Conservation (phyloP, 371 early-diverging fungal species). For the Choanephora cucurbitarum region DNA sequence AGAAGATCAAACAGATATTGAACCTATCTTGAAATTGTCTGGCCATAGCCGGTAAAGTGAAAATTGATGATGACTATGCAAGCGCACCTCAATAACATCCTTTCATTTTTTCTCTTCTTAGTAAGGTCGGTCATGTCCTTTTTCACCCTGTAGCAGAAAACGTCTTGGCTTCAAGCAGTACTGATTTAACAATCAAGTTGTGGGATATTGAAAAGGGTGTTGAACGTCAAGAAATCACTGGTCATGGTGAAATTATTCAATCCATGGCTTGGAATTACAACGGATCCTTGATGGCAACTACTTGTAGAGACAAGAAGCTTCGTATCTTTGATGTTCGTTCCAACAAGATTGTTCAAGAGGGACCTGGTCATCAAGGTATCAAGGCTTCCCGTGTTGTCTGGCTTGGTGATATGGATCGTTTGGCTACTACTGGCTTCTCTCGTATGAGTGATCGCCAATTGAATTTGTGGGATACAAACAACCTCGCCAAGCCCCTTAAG, state of each 20-base stretch:
- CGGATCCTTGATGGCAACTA: conserved; percentile 86
- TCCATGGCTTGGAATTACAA: conserved; percentile 89
- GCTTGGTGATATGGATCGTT: conserved; percentile 82
- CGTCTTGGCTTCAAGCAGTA: conserved; percentile 87
- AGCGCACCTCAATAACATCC: neutral
- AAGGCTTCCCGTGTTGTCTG: conserved; percentile 95
- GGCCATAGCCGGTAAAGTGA: conserved; percentile 65
- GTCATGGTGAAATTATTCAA: conserved; percentile 92
- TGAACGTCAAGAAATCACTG: conserved; percentile 86
- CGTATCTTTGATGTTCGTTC: conserved; percentile 92
- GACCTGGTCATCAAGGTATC: conserved; percentile 89
- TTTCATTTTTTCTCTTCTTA: conserved; percentile 17
- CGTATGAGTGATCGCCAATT: conserved; percentile 92
- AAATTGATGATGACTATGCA: too few relatives aligned
- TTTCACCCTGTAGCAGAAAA: conserved; percentile 97
- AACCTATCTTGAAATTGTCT: conserved; percentile 62
- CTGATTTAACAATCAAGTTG: conserved; percentile 92
- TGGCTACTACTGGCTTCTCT: conserved; percentile 95
- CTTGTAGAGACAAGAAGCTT: conserved; percentile 95
- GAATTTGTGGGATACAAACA: conserved; percentile 82
- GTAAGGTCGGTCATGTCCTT: conserved; percentile 95
- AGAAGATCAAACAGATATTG: conserved; percentile 62
- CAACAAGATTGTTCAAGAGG: conserved; percentile 81
- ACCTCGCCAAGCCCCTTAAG: conserved; percentile 79
- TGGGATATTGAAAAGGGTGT: conserved; percentile 96